A percentile compares a stretch with the other conserved stretches of the same genome.
Conservation (phyloP, 2,329 filamentous ascomycete genomes). For the Nothophoma quercina region DNA sequence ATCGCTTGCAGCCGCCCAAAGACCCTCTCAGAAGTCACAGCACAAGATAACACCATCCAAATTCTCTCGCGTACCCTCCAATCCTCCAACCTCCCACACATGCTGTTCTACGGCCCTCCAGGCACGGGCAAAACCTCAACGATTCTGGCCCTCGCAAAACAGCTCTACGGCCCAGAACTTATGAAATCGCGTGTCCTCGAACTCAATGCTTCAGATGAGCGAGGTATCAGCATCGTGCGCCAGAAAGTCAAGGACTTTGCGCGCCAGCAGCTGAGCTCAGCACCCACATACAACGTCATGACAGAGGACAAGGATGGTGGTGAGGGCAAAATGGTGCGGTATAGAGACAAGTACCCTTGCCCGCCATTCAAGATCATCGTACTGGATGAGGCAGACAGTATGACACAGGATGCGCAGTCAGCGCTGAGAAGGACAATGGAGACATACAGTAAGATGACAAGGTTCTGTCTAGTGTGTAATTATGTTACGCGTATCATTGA, state of each 20-base stretch:
- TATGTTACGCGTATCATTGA: slow-evolving; percentile 99
- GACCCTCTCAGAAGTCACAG: slow-evolving; percentile 90
- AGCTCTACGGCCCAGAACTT: slow-evolving; percentile 94
- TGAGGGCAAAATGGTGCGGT: slow-evolving; percentile 48
- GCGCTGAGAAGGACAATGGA: slow-evolving; percentile 97
- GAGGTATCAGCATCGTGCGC: slow-evolving; percentile 94
- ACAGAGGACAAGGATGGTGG: slow-evolving; percentile 51
- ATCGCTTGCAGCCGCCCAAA: slow-evolving; percentile 78
- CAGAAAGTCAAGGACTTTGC: slow-evolving; percentile 99
- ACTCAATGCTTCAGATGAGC: slow-evolving; percentile 98
- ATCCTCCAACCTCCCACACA: slow-evolving; percentile 96
- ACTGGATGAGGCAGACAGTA: slow-evolving; percentile 96
- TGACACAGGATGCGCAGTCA: slow-evolving; percentile 98
- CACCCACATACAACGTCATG: slow-evolving; percentile 70
- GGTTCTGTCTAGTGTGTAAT: slow-evolving; percentile 98
- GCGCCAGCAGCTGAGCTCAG: slow-evolving; percentile 88
- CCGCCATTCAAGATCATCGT: slow-evolving; percentile 99
- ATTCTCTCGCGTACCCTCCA: slow-evolving; percentile 92
- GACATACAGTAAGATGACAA: slow-evolving; percentile 93
- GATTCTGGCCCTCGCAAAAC: slow-evolving; percentile 94
- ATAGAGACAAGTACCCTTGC: slow-evolving; percentile 78
- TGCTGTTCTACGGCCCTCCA: slow-evolving; percentile 98
- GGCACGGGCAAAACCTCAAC: slow-evolving; percentile 98
- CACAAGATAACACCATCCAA: slow-evolving; percentile 95
- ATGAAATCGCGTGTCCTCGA: slow-evolving; percentile 95